phyloP scores from a whole-genome alignment of 2,329 filamentous ascomycete genomes.

The Ampelomyces quisqualis region DNA sequence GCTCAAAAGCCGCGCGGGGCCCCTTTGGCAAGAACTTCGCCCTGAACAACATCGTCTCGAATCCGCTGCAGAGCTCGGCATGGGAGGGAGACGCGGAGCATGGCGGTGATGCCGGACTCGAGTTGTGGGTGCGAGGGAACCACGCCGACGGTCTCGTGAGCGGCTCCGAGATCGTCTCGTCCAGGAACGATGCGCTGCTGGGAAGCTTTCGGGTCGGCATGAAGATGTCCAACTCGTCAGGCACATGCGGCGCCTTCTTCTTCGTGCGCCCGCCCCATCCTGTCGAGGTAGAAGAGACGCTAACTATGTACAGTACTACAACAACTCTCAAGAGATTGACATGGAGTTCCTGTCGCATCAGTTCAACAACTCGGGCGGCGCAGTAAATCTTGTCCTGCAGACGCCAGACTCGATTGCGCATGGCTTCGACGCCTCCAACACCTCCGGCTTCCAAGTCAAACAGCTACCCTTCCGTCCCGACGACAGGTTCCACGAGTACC shows the following conservation, averaged over 20 bases:
- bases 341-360: conserved; percentile 74
- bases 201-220: conserved; percentile 70
- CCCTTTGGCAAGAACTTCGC: conserved; percentile 65
- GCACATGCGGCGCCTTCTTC: conserved; percentile 78
- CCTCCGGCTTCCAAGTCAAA: conserved; percentile 58
- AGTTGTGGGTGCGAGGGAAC: conserved; percentile 43
- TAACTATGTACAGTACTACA: conserved; percentile 61
- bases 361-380: conserved; percentile 59
- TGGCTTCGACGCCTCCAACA: conserved; percentile 64
- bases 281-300: neutral
- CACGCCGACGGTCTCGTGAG: conserved; percentile 55
- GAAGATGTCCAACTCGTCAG: conserved; percentile 60
- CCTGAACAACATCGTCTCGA: conserved; percentile 58
- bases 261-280: conserved; percentile 56
- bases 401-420: conserved; percentile 59
- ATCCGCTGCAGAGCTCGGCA: conserved; percentile 49
- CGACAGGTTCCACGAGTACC: conserved; percentile 70
- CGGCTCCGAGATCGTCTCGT: conserved; percentile 64
- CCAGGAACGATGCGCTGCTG: conserved; percentile 63
- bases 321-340: conserved; percentile 78
- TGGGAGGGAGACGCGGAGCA: conserved; percentile 50
- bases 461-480: conserved; percentile 68
- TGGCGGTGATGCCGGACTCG: conserved; percentile 45
- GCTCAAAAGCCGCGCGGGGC: conserved; percentile 59
- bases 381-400: conserved; percentile 75